Percentiles rank a stretch among this genome's conserved stretches.
Evolutionary conservation across 1,139 yeast genomes (phyloP).

Genomic region (Taiozyma sp.): DNA sequence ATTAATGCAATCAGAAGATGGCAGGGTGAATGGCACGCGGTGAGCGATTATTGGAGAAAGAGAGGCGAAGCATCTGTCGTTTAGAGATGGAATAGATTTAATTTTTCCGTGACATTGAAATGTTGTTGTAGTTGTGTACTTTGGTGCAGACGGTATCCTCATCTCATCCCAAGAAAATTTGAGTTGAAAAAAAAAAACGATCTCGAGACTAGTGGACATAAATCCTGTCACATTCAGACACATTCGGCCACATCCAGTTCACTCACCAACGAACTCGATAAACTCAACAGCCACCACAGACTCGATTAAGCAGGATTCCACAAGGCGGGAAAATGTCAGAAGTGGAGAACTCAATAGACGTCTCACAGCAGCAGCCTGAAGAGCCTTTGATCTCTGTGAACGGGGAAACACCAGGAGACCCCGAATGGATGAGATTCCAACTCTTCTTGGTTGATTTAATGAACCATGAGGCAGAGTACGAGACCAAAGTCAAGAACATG

Average conservation of each 20-base stretch:
- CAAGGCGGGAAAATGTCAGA: neutral
- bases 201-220: neutral
- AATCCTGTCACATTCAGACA: neutral
- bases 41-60: slow-evolving; percentile 55
- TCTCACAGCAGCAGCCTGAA: neutral
- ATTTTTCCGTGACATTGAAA: too few species aligned
- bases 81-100: neutral
- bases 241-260: neutral
- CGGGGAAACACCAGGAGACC: neutral
- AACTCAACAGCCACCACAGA: neutral
- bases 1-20: slow-evolving; percentile 43
- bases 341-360: neutral
- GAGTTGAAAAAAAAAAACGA: neutral
- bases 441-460: slow-evolving; percentile 11
- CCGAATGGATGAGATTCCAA: neutral
- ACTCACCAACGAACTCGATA: neutral
- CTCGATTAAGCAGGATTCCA: neutral
- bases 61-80: slow-evolving; percentile 39
- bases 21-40: slow-evolving; percentile 43
- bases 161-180: neutral
- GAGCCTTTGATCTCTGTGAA: neutral
- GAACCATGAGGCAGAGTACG: neutral
- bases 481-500: neutral
- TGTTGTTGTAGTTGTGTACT: too few species aligned
- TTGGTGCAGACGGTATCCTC: neutral